These are phyloP conservation scores for Bathelium albidoporum DNA, from an alignment of 495 filamentous ascomycete genomes.

Conservation along the genomic window DNA sequence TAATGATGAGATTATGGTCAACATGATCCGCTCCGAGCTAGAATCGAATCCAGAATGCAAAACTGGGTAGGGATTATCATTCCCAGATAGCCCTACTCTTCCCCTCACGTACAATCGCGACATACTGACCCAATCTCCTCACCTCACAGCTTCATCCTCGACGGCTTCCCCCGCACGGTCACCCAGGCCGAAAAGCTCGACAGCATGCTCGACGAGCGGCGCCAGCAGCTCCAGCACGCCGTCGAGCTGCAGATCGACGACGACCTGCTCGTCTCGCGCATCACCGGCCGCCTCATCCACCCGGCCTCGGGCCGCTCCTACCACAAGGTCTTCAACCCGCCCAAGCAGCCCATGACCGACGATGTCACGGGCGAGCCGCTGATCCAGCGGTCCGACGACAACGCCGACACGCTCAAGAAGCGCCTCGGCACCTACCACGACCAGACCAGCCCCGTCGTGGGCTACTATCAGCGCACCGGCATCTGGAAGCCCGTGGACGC, in stretches of 20 bases:
- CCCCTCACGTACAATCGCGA: neutral
- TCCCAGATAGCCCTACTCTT: neutral
- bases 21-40: slow-evolving; percentile 97
- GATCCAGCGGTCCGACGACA: slow-evolving; percentile 94
- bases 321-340: slow-evolving; percentile 98
- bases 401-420: slow-evolving; percentile 95
- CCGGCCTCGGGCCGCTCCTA: slow-evolving; percentile 92
- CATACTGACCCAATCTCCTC: neutral
- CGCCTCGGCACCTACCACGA: slow-evolving; percentile 84
- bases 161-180: slow-evolving; percentile 95
- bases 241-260: slow-evolving; percentile 97
- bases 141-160: slow-evolving; percentile 81
- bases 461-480: slow-evolving; percentile 91
- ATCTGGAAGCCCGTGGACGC: slow-evolving; percentile 97
- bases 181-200: slow-evolving; percentile 91
- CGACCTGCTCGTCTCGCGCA: slow-evolving; percentile 80
- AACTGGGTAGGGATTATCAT: slow-evolving; percentile 60
- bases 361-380: slow-evolving; percentile 94
- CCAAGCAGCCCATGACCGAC: slow-evolving; percentile 86
- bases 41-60: slow-evolving; percentile 90
- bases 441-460: slow-evolving; percentile 85
- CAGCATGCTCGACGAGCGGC: slow-evolving; percentile 65
- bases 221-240: slow-evolving; percentile 80
- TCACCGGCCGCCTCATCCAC: slow-evolving; percentile 93
- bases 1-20: slow-evolving; percentile 97